Evolutionary conservation across 805 yeast genomes (phyloP), one percentile per base, ranked within the genome.

Genomic region (Phaffomyces thermotolerans): DNA sequence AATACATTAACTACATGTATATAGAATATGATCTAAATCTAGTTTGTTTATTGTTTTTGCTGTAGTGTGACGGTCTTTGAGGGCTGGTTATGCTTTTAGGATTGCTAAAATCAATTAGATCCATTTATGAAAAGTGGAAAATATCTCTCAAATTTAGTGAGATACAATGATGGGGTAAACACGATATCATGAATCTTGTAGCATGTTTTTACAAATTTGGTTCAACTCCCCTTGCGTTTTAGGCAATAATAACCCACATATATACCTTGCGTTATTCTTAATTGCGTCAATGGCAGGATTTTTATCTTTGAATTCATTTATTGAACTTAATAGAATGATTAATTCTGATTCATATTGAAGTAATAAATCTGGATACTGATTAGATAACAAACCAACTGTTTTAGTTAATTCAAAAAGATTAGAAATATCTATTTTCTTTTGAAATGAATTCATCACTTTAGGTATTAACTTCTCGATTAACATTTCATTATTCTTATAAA

Each of bases 371-470:
- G 56, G 49, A 8, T 45, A 34, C 23, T 51, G 41, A 34, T 49
- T 50, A 1, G 58, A 37, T 8, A 58, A 33, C 0, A 58, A 52
- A 34, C 59, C 63, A 9, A 56, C 32, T 0, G 61, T 52, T 44
- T 57, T 58, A 4, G 58, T 54, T 27, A 57, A 29, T 38, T 57
- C 60, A 46, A 57, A 57, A 36, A 58, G 32, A 25, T 50, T 50
- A 7, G 43, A 31, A 1, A 48, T 45, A n/a, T 54, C 51, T 2
- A 56, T 37, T 8, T 44, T 31, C 18, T 30, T 27, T n/a, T 43
- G 39, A 8, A 41, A 35, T 25, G 54, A 47, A 7, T 46, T 45
- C 41, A 57, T 36, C 1, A 46, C 44, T 12, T 53, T 44, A 8
- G 39, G 9, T 2, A 47, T 18, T 7, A 56, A 34, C 20, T n/a